Percentiles rank a stretch among this genome's conserved stretches.
Evolutionary conservation across 345 rosid genomes (phyloP).

Genomic region (Linum lewisii): DNA sequence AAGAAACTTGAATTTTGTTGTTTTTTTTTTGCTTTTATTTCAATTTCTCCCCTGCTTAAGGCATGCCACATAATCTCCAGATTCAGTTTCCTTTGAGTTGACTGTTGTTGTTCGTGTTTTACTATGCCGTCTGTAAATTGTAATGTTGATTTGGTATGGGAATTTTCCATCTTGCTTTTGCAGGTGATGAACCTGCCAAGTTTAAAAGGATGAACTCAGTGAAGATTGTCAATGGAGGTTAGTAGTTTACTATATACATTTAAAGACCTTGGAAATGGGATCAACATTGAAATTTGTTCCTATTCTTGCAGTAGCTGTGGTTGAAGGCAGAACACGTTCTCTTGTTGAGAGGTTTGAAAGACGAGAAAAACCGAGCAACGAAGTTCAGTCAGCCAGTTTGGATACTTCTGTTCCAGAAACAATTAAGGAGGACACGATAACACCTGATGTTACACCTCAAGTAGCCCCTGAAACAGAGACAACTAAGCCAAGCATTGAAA

Average conservation of each 20-base stretch:
- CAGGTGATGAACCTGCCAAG: conserved; percentile 39
- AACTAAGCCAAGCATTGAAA: conserved; percentile 24
- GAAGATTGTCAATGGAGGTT: conserved; percentile 91
- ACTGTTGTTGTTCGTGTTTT: conserved; percentile 14
- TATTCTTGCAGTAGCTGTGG: conserved; percentile 72
- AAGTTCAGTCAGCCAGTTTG: conserved; percentile 28
- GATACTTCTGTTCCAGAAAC: conserved; percentile 10
- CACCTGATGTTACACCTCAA: conserved; percentile 9
- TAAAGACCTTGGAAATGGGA: conserved; percentile 2
- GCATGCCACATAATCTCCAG: not conserved
- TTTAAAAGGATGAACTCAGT: conserved; percentile 35
- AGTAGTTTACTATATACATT: conserved; percentile 23
- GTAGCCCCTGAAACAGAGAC: not conserved
- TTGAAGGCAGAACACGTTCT: conserved; percentile 76
- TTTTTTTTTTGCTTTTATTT: not conserved
- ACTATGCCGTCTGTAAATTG: no score
- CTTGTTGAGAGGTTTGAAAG: conserved; percentile 93
- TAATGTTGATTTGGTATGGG: no score
- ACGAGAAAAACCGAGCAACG: conserved; percentile 35
- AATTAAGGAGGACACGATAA: not conserved
- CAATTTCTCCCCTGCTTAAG: not conserved
- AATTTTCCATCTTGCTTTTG: conserved; percentile 15
- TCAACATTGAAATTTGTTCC: conserved; percentile 19
- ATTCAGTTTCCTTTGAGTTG: conserved; percentile 5
- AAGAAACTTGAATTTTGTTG: no score